Conservation (phyloP, 805 yeast genomes). For the Monosporozyma aerobia region DNA sequence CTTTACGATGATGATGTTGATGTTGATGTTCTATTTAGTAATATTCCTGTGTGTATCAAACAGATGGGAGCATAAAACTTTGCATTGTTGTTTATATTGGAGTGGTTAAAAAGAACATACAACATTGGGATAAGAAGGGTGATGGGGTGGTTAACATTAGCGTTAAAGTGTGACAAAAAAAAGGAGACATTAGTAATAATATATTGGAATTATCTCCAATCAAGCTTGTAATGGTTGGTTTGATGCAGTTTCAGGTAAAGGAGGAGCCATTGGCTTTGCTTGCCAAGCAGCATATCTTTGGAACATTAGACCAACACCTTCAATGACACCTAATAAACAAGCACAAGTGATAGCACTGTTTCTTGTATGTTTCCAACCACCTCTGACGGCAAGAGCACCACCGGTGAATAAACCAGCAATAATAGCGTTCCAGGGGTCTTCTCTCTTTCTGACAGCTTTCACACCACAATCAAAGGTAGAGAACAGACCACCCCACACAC, state of each 20-base stretch:
- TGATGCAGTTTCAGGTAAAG: slow-evolving; percentile 36
- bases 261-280: slow-evolving; percentile 62
- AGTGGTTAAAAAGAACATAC: too few relatives aligned
- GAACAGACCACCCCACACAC: slow-evolving; percentile 98
- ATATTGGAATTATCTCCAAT: background rate
- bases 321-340: slow-evolving; percentile 89
- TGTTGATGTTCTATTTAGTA: background rate
- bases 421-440: slow-evolving; percentile 97
- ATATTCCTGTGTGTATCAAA: background rate
- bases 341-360: slow-evolving; percentile 97
- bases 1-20: background rate
- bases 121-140: too few relatives aligned
- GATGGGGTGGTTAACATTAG: background rate
- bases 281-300: slow-evolving; percentile 82
- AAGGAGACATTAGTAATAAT: too few relatives aligned
- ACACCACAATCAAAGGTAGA: slow-evolving; percentile 93
- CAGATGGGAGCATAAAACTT: background rate
- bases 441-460: slow-evolving; percentile 92
- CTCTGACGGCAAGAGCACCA: slow-evolving; percentile 96
- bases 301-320: slow-evolving; percentile 96
- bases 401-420: slow-evolving; percentile 97
- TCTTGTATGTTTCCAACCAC: slow-evolving; percentile 95
- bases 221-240: slow-evolving; percentile 31
- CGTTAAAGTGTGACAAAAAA: too few relatives aligned
- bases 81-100: background rate